phyloP scores from a whole-genome alignment of 108 stramenopile genomes.

The Chaetoceros tenuissimus region DNA sequence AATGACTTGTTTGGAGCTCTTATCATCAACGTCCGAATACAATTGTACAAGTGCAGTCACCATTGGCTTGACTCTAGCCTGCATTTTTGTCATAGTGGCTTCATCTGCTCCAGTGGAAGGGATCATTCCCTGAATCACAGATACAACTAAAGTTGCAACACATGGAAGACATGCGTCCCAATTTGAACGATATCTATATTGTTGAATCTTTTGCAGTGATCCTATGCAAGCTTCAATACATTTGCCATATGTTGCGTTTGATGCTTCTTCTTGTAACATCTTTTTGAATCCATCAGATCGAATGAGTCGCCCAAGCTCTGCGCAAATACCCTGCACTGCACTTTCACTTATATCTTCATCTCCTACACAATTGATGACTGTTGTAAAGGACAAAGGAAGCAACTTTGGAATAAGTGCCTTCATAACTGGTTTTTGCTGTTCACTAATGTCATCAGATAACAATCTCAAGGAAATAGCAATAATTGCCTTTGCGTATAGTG shows the following conservation, averaged over 20 bases:
- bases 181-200: constrained; percentile 4
- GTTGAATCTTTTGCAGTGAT: constrained; percentile 13
- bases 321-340: background rate
- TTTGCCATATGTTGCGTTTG: background rate
- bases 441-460: background rate
- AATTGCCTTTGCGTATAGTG: background rate
- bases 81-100: constrained; percentile 10
- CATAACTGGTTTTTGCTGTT: background rate
- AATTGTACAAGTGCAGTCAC: constrained; percentile 21
- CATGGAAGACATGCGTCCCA: constrained; percentile 13
- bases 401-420: background rate
- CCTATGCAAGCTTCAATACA: constrained; percentile 8
- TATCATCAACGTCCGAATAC: constrained; percentile 26
- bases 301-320: background rate
- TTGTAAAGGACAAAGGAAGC: background rate
- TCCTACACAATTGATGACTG: background rate
- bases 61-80: constrained; percentile 24
- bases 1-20: constrained; percentile 23
- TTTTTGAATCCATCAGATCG: background rate
- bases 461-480: background rate
- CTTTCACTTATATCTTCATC: background rate
- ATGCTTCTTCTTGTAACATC: background rate
- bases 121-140: constrained; percentile 3
- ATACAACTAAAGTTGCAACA: constrained; percentile 20
- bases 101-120: constrained; percentile 7